Conservation (phyloP, 192 early-diverging fungal species). For the Dissophora ornata region DNA sequence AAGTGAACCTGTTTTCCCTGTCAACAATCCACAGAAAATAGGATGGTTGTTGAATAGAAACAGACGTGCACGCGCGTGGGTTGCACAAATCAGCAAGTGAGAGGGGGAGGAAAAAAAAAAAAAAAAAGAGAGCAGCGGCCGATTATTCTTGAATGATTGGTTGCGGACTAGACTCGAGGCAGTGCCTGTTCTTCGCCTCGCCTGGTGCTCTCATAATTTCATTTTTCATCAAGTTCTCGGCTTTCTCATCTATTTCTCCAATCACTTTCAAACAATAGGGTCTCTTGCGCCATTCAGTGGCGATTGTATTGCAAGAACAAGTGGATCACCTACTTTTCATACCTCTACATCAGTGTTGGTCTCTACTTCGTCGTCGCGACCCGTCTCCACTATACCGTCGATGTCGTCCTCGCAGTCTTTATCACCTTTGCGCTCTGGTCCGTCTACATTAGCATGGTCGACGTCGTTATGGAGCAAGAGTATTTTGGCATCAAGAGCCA, state of each 20-base stretch:
- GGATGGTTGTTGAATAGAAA: neutral
- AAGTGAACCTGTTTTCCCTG: no score
- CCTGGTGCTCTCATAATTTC: no score
- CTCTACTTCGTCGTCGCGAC: conserved; percentile 56
- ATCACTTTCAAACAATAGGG: conserved; percentile 35
- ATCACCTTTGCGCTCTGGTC: conserved; percentile 66
- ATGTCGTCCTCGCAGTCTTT: conserved; percentile 58
- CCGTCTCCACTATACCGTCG: conserved; percentile 57
- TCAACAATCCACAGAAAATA: no score
- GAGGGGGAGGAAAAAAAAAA: no score
- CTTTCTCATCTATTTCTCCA: neutral
- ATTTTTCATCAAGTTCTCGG: no score
- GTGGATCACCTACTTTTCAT: conserved; percentile 48
- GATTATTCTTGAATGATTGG: neutral
- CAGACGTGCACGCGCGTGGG: conserved; percentile 16
- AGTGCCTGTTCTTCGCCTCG: no score
- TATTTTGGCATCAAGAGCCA: conserved; percentile 49
- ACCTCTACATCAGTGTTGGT: conserved; percentile 47
- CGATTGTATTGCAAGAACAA: conserved; percentile 57
- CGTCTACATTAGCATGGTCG: conserved; percentile 62
- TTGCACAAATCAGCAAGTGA: no score
- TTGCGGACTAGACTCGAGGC: no score
- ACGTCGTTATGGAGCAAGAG: conserved; percentile 54
- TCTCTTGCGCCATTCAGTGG: conserved; percentile 52
- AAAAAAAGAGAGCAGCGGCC: no score